phyloP scores from a whole-genome alignment of 179 eudicot genomes.

The Actinidia arguta region DNA sequence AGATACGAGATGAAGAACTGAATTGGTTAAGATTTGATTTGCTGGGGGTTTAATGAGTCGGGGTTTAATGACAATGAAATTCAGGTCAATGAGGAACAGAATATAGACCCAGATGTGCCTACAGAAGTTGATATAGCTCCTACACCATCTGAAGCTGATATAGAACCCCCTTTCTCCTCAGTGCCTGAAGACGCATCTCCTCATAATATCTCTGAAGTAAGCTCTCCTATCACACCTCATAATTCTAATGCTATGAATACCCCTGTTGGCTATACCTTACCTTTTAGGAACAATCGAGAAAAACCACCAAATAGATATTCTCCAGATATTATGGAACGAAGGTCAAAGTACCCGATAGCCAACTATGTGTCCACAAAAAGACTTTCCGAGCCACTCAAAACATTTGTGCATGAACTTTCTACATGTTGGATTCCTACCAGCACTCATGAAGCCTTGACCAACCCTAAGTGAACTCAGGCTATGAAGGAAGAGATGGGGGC shows the following conservation, averaged over 20 bases:
- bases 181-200: background rate
- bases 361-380: background rate
- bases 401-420: background rate
- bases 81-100: background rate
- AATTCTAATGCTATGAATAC: background rate
- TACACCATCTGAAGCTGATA: background rate
- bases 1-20: background rate
- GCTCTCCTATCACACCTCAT: background rate
- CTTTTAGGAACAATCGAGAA: background rate
- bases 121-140: too few species aligned
- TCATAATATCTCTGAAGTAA: background rate
- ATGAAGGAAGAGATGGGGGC: background rate
- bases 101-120: too few species aligned
- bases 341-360: too few species aligned
- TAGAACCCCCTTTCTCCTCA: background rate
- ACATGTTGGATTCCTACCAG: background rate
- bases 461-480: background rate
- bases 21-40: background rate
- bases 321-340: too few species aligned
- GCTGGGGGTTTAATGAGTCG: too few species aligned
- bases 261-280: background rate
- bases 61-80: background rate
- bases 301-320: conserved; percentile 6
- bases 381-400: background rate
- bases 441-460: background rate